Percentiles rank a stretch among this genome's conserved stretches.
phyloP scores from a whole-genome alignment of 2,329 filamentous ascomycete genomes.

The Fusarium sp. region DNA sequence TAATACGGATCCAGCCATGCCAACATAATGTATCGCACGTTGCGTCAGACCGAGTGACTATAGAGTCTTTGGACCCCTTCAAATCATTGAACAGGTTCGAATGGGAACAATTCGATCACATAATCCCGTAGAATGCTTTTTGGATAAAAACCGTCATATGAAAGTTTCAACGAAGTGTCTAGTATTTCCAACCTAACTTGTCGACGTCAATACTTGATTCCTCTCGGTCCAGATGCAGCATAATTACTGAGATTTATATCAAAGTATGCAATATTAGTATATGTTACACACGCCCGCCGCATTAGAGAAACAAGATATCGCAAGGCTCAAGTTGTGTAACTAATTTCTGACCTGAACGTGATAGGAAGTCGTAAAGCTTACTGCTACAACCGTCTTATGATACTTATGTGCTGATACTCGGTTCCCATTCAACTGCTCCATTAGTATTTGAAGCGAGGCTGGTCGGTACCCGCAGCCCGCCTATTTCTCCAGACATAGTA shows the following conservation, averaged over 20 bases:
- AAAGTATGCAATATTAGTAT: rapidly evolving
- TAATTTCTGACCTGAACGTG: not conserved
- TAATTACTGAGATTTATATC: too few species aligned
- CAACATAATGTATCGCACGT: not conserved
- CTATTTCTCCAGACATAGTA: constrained; percentile 60
- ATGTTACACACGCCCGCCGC: not conserved
- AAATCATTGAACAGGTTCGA: not conserved
- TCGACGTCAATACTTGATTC: too few species aligned
- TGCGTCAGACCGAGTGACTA: not conserved
- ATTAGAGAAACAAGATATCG: too few species aligned
- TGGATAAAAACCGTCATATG: too few species aligned
- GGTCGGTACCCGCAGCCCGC: constrained; percentile 25
- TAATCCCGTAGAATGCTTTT: not conserved
- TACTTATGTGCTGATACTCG: too few species aligned
- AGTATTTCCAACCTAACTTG: not conserved
- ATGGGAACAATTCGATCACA: not conserved
- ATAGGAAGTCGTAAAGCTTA: not conserved
- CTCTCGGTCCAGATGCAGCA: not conserved
- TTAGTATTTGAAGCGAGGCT: constrained; percentile 34
- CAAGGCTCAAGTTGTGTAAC: rapidly evolving
- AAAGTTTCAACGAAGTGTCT: too few species aligned
- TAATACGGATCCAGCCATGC: not conserved
- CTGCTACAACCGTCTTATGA: too few species aligned
- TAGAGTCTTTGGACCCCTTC: too few species aligned
- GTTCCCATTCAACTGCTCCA: too few species aligned